Evolutionary conservation across 495 filamentous ascomycete species (phyloP).

Genomic region (Podospora pseudopauciseta): DNA sequence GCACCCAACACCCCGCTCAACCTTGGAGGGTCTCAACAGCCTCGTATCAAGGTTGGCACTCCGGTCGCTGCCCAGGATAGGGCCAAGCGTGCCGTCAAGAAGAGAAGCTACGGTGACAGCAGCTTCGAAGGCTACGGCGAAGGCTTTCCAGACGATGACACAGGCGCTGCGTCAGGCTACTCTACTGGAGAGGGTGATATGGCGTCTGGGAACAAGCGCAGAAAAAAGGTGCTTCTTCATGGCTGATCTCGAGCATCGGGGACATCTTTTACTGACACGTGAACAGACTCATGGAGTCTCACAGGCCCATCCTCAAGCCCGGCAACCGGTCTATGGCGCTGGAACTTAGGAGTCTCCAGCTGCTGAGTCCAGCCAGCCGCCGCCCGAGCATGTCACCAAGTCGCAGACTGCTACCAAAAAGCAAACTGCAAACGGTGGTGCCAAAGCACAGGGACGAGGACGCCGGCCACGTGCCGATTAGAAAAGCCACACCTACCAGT

Average conservation of each 20-base stretch:
- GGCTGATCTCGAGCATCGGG: conserved; percentile 27
- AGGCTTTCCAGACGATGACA: conserved; percentile 50
- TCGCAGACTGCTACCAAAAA: neutral
- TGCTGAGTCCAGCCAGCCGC: conserved; percentile 12
- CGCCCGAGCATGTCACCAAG: neutral
- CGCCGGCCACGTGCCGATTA: conserved; percentile 8
- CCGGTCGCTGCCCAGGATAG: conserved; percentile 22
- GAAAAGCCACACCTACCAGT: conserved; percentile 25
- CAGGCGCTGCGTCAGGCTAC: conserved; percentile 44
- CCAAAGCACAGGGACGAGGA: conserved; percentile 5
- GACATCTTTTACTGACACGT: conserved; percentile 26
- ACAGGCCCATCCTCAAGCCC: conserved; percentile 28
- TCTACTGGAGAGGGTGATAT: conserved; percentile 53
- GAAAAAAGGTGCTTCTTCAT: conserved; percentile 52
- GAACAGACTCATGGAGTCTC: conserved; percentile 28
- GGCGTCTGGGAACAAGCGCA: conserved; percentile 45
- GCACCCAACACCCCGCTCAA: conserved; percentile 43
- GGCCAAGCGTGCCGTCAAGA: conserved; percentile 46
- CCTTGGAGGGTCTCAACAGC: conserved; percentile 15
- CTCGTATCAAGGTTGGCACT: conserved; percentile 30
- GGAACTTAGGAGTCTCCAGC: conserved; percentile 24
- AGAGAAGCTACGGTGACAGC: conserved; percentile 51
- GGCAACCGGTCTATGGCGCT: conserved; percentile 41
- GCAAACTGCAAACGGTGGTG: neutral
- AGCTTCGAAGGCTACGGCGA: conserved; percentile 58